phyloP scores from a whole-genome alignment of 495 filamentous ascomycete species.

The Penicillium paxilli region DNA sequence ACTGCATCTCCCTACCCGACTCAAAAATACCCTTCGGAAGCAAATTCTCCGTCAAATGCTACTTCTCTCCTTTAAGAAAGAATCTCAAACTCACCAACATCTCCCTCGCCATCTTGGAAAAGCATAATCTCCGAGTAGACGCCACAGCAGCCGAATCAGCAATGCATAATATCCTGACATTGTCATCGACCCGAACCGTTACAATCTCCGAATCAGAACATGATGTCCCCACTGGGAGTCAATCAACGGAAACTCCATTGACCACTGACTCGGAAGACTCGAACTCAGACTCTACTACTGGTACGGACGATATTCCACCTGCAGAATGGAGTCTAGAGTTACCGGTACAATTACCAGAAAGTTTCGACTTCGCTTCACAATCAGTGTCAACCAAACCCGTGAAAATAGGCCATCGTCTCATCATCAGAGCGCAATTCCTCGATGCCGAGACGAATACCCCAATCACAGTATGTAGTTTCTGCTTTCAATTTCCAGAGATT shows the following conservation, averaged over 20 bases:
- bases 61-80: constrained; percentile 13
- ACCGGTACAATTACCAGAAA: constrained; percentile 12
- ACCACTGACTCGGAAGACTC: too few relatives aligned
- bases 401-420: constrained; percentile 15
- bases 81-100: constrained; percentile 2
- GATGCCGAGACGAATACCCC: neutral
- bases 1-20: constrained; percentile 15
- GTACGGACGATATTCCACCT: neutral
- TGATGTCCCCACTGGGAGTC: neutral
- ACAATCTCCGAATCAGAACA: constrained; percentile 5
- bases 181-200: constrained; percentile 11
- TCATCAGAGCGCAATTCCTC: constrained; percentile 13
- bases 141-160: constrained; percentile 22
- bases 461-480: neutral
- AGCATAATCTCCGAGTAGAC: constrained; percentile 15
- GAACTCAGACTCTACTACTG: too few relatives aligned
- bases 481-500: neutral
- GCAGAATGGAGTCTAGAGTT: constrained; percentile 14
- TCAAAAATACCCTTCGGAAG: constrained; percentile 17
- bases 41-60: constrained; percentile 16
- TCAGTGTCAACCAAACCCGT: constrained; percentile 11
- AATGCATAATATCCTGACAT: constrained; percentile 6
- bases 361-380: constrained; percentile 17
- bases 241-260: neutral
- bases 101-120: constrained; percentile 11